Evolutionary conservation across 2,329 filamentous ascomycete genomes (phyloP), one percentile per base, ranked within the genome.

Genomic region (Aureobasidium sp.): DNA sequence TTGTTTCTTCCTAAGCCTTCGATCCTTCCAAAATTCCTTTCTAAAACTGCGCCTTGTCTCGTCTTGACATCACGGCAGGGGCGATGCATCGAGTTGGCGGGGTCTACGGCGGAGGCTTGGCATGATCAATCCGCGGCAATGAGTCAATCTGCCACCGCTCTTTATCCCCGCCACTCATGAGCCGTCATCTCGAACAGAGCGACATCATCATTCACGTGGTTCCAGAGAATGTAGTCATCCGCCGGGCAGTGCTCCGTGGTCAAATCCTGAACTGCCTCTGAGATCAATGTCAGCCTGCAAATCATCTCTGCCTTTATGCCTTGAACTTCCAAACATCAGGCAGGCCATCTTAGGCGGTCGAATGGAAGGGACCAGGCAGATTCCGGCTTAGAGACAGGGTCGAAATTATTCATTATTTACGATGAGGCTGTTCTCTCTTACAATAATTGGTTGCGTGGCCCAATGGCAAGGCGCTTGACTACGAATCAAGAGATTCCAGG

Each of bases 401-500:
- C n/a, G n/a, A n/a, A n/a, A n/a, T n/a, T n/a, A n/a, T n/a, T n/a
- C n/a, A n/a, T n/a, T n/a, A n/a, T n/a, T n/a, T n/a, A n/a, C 5
- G 29, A 32, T 32, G 1, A 8, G 29, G 13, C 13, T 48, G 13
- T 3, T 34, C 32, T 34, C 6, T 1, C 20, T 20, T 20, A 1
- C 46, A 52, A 23, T 8, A 56, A 53, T 17, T 63, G 63, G 63
- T 47, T 61, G 65, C 65, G 70, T 81, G 79, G 79, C 79, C 79
- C 78, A 81, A 81, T 81, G 79, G 79, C 78, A 81, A 81, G 79
- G 79, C 78, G 78, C 77, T 80, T 81, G 79, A 80, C 79, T 81
- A 80, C 78, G 78, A 79, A 64, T 64, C 63, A 64, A 64, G 63
- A 64, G 63, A 64, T 64, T 64, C 52, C 59, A 64, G 63, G 63